A percentile compares a stretch with the other conserved stretches of the same genome.
phyloP scores from a whole-genome alignment of 192 early-diverging fungal genomes.

The Lobulomyces angularis region DNA sequence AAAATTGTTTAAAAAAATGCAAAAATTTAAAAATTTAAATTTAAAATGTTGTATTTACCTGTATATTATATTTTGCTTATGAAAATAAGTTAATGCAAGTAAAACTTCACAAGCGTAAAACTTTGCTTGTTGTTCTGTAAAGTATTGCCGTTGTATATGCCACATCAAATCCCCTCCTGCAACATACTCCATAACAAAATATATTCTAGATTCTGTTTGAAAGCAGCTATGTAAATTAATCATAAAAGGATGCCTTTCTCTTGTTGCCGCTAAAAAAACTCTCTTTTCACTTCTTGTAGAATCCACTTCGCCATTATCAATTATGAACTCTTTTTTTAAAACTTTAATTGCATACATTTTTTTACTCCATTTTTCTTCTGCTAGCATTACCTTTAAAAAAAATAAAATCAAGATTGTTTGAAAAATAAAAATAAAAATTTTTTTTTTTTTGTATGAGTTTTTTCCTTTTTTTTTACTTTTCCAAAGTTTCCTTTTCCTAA shows the following conservation, averaged over 20 bases:
- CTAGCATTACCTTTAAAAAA: too few species aligned
- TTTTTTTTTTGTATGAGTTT: too few species aligned
- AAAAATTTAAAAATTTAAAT: too few species aligned
- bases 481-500: slow-evolving; percentile 98
- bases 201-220: slow-evolving; percentile 64
- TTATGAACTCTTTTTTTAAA: slow-evolving; percentile 63
- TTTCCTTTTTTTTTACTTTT: too few species aligned
- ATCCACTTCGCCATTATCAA: slow-evolving; percentile 70
- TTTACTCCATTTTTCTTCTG: slow-evolving; percentile 40
- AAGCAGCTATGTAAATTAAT: slow-evolving; percentile 72
- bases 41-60: background rate
- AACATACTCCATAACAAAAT: slow-evolving; percentile 80
- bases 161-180: slow-evolving; percentile 5
- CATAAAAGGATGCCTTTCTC: slow-evolving; percentile 62
- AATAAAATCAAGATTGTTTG: too few species aligned
- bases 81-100: slow-evolving; percentile 3
- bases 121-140: slow-evolving; percentile 3
- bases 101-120: slow-evolving; percentile 6
- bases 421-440: too few species aligned
- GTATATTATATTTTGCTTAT: slow-evolving; percentile 3
- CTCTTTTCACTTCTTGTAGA: slow-evolving; percentile 75
- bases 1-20: background rate
- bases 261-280: slow-evolving; percentile 44
- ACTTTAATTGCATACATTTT: slow-evolving; percentile 76
- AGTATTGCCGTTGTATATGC: slow-evolving; percentile 6